phyloP scores from a whole-genome alignment of 192 early-diverging fungal genomes.

The Dispira parvispora region DNA sequence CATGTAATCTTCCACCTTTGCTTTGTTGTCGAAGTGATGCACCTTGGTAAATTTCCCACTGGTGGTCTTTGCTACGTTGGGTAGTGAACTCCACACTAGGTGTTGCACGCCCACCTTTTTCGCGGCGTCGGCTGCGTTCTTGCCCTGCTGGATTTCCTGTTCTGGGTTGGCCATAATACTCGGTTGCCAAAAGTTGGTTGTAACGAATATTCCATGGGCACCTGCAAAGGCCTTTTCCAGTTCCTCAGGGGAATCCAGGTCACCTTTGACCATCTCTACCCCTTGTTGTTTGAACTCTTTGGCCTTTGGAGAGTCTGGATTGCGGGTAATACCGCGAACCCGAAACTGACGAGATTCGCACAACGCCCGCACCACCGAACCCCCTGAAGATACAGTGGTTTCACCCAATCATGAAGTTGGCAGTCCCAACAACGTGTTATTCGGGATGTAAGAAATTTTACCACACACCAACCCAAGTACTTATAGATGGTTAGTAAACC shows the following conservation, averaged over 20 bases:
- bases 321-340: constrained; percentile 12
- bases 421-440: no score
- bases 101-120: constrained; percentile 7
- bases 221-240: neutral
- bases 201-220: constrained; percentile 11
- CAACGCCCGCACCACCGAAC: constrained; percentile 9
- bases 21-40: constrained; percentile 9
- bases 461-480: no score
- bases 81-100: constrained; percentile 7
- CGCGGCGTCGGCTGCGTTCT: constrained; percentile 12
- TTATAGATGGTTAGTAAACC: no score
- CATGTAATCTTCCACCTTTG: constrained; percentile 11
- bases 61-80: neutral
- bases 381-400: neutral
- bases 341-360: constrained; percentile 2
- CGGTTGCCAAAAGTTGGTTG: constrained; percentile 10
- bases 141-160: constrained; percentile 10
- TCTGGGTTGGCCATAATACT: constrained; percentile 4
- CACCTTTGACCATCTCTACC: constrained; percentile 11
- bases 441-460: neutral
- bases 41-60: constrained; percentile 3
- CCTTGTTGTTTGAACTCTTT: neutral
- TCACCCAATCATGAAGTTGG: no score
- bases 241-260: neutral
- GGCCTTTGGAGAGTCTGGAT: constrained; percentile 4